Conservation (phyloP, 176 grass and related monocot species). For the Phoenix dactylifera region DNA sequence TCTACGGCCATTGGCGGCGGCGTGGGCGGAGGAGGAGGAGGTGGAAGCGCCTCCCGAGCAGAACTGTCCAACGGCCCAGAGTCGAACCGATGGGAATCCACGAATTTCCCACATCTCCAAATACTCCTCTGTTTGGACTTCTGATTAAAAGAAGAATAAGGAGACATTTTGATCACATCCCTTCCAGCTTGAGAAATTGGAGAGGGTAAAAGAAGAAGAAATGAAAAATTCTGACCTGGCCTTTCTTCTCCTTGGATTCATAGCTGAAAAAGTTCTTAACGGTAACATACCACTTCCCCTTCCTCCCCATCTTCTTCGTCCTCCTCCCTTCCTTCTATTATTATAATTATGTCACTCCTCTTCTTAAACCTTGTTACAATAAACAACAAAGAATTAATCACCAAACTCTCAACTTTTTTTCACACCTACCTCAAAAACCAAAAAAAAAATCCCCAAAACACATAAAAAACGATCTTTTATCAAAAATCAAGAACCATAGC, state of each 20-base stretch:
- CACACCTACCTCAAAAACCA: too few relatives aligned
- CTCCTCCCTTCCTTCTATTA: neutral
- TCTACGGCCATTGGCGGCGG: conserved; percentile 49
- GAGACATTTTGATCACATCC: neutral
- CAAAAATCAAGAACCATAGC: conserved; percentile 1
- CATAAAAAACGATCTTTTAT: neutral
- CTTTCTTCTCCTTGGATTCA: conserved; percentile 43
- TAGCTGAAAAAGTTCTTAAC: conserved; percentile 70
- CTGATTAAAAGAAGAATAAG: neutral
- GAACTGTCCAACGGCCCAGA: neutral
- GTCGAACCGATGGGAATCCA: conserved; percentile 24
- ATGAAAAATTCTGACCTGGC: conserved; percentile 25
- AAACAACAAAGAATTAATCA: too few relatives aligned
- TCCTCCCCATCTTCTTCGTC: conserved; percentile 47
- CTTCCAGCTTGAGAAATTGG: neutral
- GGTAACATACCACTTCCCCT: conserved; percentile 64
- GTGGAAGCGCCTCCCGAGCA: conserved; percentile 18
- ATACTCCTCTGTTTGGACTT: conserved; percentile 48
- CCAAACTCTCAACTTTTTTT: too few relatives aligned
- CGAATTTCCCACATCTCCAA: conserved; percentile 45
- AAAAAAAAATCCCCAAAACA: neutral
- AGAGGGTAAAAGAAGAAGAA: conserved; percentile 5
- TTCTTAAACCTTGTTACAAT: too few relatives aligned
- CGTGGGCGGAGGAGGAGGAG: conserved; percentile 13
- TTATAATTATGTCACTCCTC: too few relatives aligned